A percentile compares a stretch with the other conserved stretches of the same genome.
Conservation (phyloP, 805 yeast genomes). For the Lipomyces anomalus region DNA sequence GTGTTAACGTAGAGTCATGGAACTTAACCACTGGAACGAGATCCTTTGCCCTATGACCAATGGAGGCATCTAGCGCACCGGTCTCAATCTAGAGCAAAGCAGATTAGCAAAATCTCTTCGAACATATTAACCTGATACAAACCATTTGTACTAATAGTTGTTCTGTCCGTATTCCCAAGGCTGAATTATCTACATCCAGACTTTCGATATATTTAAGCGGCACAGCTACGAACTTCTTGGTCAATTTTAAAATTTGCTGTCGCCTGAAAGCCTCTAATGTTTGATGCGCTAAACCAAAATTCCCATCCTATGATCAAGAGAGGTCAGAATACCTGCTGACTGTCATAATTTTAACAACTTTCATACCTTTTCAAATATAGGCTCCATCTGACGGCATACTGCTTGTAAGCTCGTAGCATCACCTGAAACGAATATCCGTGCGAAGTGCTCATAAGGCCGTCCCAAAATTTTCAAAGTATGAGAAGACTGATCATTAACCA, state of each 20-base stretch:
- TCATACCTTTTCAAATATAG: conserved; percentile 6
- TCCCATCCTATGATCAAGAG: conserved; percentile 10
- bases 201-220: conserved; percentile 10
- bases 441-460: conserved; percentile 18
- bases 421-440: conserved; percentile 9
- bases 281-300: conserved; percentile 9
- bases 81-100: conserved; percentile 5
- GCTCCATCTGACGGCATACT: conserved; percentile 16
- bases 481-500: conserved; percentile 7
- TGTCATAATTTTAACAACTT: too few relatives aligned
- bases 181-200: conserved; percentile 12
- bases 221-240: conserved; percentile 14
- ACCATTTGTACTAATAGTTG: conserved; percentile 13
- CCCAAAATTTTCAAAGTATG: conserved; percentile 8
- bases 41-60: conserved; percentile 7
- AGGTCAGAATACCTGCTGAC: too few relatives aligned
- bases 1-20: conserved; percentile 3
- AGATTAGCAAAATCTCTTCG: too few relatives aligned
- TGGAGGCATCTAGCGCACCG: conserved; percentile 6
- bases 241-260: conserved; percentile 7
- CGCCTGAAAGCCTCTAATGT: conserved; percentile 18
- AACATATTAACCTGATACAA: neutral
- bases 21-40: conserved; percentile 5
- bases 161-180: conserved; percentile 9
- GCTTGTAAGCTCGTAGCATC: conserved; percentile 6